Evolutionary conservation across 2,329 filamentous ascomycete genomes (phyloP).

Genomic region (Berkeleyomyces basicola): DNA sequence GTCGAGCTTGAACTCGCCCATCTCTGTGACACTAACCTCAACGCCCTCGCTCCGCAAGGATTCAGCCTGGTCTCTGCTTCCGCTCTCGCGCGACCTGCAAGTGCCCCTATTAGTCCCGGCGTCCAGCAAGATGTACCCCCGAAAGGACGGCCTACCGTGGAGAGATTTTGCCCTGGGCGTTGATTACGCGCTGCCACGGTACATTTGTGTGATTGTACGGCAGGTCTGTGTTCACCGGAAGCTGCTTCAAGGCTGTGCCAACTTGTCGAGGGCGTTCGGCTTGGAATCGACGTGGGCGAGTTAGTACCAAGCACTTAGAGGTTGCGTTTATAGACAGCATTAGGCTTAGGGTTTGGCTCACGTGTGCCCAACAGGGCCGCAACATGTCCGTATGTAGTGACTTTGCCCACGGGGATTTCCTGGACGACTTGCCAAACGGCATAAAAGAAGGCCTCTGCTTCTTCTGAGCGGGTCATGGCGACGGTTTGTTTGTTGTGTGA

Average conservation of each 20-base stretch:
- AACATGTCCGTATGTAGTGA: slow-evolving; percentile 79
- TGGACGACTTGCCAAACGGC: slow-evolving; percentile 72
- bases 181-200: slow-evolving; percentile 90
- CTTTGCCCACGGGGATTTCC: slow-evolving; percentile 65
- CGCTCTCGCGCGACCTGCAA: slow-evolving; percentile 31
- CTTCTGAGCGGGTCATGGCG: slow-evolving; percentile 53
- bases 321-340: background rate
- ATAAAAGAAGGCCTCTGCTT: slow-evolving; percentile 57
- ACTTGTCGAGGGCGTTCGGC: slow-evolving; percentile 54
- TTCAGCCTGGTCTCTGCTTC: slow-evolving; percentile 32
- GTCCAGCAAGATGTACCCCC: too few species aligned
- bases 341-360: slow-evolving; percentile 25
- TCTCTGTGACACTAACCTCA: slow-evolving; percentile 28
- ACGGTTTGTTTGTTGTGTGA: background rate
- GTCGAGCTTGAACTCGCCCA: slow-evolving; percentile 37
- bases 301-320: background rate
- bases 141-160: slow-evolving; percentile 40
- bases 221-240: slow-evolving; percentile 37
- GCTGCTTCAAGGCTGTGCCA: slow-evolving; percentile 75
- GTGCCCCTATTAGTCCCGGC: too few species aligned
- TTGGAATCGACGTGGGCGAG: background rate
- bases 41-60: slow-evolving; percentile 37
- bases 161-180: slow-evolving; percentile 71
- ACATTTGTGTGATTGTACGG: slow-evolving; percentile 62
- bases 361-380: slow-evolving; percentile 56